phyloP scores from a whole-genome alignment of 495 filamentous ascomycete genomes.

The Neurospora cerealis region DNA sequence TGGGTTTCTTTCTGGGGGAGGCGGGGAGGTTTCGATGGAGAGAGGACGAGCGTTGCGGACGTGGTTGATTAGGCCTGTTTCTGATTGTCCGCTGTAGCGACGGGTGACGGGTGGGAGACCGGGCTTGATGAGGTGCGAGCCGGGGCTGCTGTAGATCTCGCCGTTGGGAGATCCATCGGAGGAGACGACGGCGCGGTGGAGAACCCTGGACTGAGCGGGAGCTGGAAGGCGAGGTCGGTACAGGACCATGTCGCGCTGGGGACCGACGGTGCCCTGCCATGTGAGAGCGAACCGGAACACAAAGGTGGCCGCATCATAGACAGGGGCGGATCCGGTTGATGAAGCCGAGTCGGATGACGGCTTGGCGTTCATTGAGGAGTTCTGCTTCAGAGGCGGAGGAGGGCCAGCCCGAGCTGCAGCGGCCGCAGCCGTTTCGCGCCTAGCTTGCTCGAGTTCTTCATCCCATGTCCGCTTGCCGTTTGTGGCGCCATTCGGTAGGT shows the following conservation, averaged over 20 bases:
- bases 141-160: constrained; percentile 18
- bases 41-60: constrained; percentile 32
- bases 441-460: constrained; percentile 33
- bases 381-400: constrained; percentile 22
- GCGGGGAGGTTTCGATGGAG: constrained; percentile 6
- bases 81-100: constrained; percentile 30
- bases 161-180: not conserved
- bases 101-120: constrained; percentile 35
- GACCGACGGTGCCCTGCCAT: constrained; percentile 14
- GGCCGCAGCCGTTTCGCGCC: constrained; percentile 32
- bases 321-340: constrained; percentile 32
- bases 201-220: constrained; percentile 51
- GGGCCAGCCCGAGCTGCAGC: constrained; percentile 12
- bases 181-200: constrained; percentile 17
- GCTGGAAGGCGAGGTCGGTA: constrained; percentile 67
- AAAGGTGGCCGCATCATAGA: constrained; percentile 31
- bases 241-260: constrained; percentile 38
- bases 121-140: constrained; percentile 24
- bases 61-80: constrained; percentile 34
- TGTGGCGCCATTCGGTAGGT: not conserved
- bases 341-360: constrained; percentile 30
- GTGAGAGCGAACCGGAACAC: constrained; percentile 37
- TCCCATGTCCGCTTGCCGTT: constrained; percentile 20
- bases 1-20: constrained; percentile 3
- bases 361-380: constrained; percentile 9